phyloP scores from a whole-genome alignment of 2,329 filamentous ascomycete species.

The Nannizzia gypsea region DNA sequence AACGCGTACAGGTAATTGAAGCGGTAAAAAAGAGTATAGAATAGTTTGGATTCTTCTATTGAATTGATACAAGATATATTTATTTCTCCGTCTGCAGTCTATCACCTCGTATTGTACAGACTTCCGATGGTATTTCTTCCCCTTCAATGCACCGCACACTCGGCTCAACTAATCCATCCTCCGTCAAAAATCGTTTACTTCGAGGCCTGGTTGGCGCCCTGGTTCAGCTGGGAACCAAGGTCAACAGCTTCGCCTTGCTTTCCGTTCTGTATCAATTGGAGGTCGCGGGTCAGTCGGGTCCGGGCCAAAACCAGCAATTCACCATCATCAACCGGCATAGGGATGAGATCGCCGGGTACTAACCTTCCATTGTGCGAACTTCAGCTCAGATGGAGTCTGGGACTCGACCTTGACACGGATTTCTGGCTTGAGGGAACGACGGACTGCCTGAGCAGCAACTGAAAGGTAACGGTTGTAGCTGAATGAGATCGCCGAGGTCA shows the following conservation, averaged over 20 bases:
- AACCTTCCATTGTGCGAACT: slow-evolving; percentile 93
- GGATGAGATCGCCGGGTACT: slow-evolving; percentile 33
- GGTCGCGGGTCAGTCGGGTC: background rate
- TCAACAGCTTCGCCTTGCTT: slow-evolving; percentile 64
- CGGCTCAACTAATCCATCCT: background rate
- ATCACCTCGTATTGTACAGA: background rate
- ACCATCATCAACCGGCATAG: slow-evolving; percentile 9
- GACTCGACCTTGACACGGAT: slow-evolving; percentile 78
- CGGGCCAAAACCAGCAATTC: background rate
- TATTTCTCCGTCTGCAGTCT: background rate
- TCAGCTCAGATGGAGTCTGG: slow-evolving; percentile 77
- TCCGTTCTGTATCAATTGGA: slow-evolving; percentile 56
- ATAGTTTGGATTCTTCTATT: background rate
- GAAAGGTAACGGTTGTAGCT: slow-evolving; percentile 99
- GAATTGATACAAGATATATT: background rate
- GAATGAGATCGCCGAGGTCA: slow-evolving; percentile 21
- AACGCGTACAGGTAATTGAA: background rate
- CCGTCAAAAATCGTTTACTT: slow-evolving; percentile 17
- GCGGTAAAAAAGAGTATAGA: background rate
- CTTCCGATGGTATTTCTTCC: background rate
- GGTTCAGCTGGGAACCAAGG: slow-evolving; percentile 6
- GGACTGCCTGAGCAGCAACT: slow-evolving; percentile 86
- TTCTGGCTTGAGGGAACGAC: slow-evolving; percentile 93
- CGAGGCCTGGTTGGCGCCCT: slow-evolving; percentile 32
- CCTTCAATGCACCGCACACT: background rate